Base-by-base conservation (phyloP, 306 rosid genomes). In the Cicer cuneatum region DNA sequence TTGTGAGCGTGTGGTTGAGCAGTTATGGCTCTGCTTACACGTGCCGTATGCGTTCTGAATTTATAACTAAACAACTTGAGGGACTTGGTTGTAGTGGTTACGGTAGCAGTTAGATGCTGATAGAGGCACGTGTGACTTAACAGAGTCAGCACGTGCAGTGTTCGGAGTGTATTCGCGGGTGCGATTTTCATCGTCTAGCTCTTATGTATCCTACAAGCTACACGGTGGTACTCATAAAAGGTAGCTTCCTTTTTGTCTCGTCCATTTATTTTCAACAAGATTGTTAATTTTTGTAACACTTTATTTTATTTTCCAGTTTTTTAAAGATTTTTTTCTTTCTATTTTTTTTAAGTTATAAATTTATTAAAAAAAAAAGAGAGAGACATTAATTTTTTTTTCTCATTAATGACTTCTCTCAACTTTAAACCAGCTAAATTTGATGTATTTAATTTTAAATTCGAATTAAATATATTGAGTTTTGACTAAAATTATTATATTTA, bases 131-230 rank as follows among this genome's bases (percentile, higher is more conserved):
- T 75, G 89, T 13, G 64, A 14, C 42, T 4, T 2, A 51, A 61
- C 4, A 45, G 61, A 33, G 7, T 76, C 2, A 6, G 29, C 86
- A 82, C 85, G 86, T 83, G 91, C 38, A 72, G 8, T 38, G 2
- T 42, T 3, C 49, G 76, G 18, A 68, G 59, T 5, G 58, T 11
- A 5, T 18, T 16, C 39, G 61, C 57, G 5, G 43, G 35, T 46
- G 43, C 13, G 1, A 18, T 10, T 74, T 51, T 74, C 72, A 51
- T 68, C 72, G 9, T 16, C 12, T 18, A 46, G 19, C 46, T 68
- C 19, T 29, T 7, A 39, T 66, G 5, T 46, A 1, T 37, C 11
- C 35, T 16, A 41, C 54, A 73, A 21, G 41, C 51, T 45, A 45
- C 10, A 45, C 10, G 70, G 47, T 16, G 51, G 18, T 9, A 21